Conservation (phyloP, 106 monocot species). For the Acanthochlamys bracteata region DNA sequence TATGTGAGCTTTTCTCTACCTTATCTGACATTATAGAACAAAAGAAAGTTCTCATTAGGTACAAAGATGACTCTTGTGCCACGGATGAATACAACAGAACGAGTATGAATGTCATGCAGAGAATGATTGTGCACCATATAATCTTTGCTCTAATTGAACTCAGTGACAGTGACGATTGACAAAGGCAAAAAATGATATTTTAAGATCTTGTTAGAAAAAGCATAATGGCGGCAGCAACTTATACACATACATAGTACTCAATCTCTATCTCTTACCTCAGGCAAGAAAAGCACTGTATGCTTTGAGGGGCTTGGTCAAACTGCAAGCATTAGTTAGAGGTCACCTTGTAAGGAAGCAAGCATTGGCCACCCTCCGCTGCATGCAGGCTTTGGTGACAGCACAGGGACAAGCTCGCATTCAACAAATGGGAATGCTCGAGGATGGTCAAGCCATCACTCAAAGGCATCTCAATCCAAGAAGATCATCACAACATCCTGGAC, state of each 20-base stretch:
- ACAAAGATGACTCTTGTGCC: no score
- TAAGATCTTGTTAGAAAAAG: neutral
- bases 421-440: constrained; percentile 15
- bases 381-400: constrained; percentile 33
- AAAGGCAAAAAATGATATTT: no score
- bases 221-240: neutral
- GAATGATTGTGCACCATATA: no score
- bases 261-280: constrained; percentile 13
- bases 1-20: constrained; percentile 10
- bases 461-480: constrained; percentile 15
- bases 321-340: constrained; percentile 46
- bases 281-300: constrained; percentile 53
- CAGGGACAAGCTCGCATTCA: constrained; percentile 41
- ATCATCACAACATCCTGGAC: constrained; percentile 15
- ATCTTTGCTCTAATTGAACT: no score
- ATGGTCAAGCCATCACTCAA: neutral
- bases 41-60: neutral
- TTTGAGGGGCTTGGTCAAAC: constrained; percentile 45
- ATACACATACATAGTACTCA: neutral
- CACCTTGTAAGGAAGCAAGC: constrained; percentile 41
- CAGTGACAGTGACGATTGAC: no score
- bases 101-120: no score
- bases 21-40: neutral
- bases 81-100: no score
- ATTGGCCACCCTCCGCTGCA: constrained; percentile 30